Conservation (phyloP, 352 stramenopile species). For the Phytopythium litorale region DNA sequence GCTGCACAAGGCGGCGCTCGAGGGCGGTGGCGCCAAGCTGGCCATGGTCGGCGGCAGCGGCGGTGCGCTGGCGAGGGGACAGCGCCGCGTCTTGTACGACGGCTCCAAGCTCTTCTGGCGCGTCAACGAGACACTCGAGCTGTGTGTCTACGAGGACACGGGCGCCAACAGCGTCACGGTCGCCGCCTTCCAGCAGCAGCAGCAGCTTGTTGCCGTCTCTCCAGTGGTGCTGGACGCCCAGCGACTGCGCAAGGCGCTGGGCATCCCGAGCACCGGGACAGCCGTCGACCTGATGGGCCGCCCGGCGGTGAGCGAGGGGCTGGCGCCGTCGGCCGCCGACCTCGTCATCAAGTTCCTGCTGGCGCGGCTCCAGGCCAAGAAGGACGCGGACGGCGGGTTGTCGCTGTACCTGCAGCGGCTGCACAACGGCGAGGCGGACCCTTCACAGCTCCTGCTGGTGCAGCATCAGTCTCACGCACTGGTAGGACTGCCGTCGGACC, state of each 20-base stretch:
- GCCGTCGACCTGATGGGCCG: not conserved
- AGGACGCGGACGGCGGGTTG: conserved; percentile 36
- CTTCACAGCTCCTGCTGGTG: conserved; percentile 39
- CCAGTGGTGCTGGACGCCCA: conserved; percentile 56
- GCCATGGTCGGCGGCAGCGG: conserved; percentile 9
- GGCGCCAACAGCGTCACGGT: conserved; percentile 67
- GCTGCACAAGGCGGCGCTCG: conserved; percentile 78
- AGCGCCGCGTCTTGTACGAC: conserved; percentile 74
- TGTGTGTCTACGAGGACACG: conserved; percentile 81
- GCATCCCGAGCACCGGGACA: not conserved
- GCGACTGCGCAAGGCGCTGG: conserved; percentile 28
- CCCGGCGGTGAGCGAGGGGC: not conserved
- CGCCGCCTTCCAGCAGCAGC: conserved; percentile 45
- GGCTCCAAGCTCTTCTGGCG: conserved; percentile 86
- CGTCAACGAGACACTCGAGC: conserved; percentile 82
- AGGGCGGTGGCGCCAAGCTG: conserved; percentile 28
- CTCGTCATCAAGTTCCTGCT: conserved; percentile 69
- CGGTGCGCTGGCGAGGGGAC: conserved; percentile 8
- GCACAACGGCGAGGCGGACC: conserved; percentile 62
- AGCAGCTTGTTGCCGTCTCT: conserved; percentile 24
- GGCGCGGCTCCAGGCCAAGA: conserved; percentile 57
- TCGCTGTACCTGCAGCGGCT: conserved; percentile 64
- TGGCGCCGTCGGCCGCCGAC: conserved; percentile 20
- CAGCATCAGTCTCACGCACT: conserved; percentile 10
- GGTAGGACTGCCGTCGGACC: conserved; percentile 33